phyloP scores from a whole-genome alignment of 2,329 filamentous ascomycete species.

The Aspergillus quadrilineatus region DNA sequence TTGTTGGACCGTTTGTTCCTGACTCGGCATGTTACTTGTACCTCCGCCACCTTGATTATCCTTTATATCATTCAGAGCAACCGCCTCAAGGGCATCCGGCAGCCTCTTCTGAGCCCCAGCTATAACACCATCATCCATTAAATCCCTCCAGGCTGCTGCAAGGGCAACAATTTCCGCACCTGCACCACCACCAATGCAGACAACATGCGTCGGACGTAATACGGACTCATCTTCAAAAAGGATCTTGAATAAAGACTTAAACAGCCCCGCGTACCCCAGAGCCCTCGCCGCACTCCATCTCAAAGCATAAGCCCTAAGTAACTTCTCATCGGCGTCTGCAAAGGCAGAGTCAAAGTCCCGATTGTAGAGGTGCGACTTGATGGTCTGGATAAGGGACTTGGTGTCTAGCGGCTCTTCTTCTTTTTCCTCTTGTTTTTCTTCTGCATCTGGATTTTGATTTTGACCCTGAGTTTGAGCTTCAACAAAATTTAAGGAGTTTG shows the following conservation, averaged over 20 bases:
- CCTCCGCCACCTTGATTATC: neutral
- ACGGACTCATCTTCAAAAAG: constrained; percentile 10
- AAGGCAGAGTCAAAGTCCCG: constrained; percentile 84
- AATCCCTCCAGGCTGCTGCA: constrained; percentile 51
- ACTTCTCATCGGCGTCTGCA: constrained; percentile 58
- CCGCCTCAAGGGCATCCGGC: constrained; percentile 15
- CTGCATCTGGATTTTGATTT: neutral
- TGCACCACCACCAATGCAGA: constrained; percentile 64
- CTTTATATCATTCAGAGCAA: constrained; percentile 3
- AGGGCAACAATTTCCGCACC: constrained; percentile 67
- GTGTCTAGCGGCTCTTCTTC: constrained; percentile 32
- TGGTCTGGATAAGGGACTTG: constrained; percentile 65
- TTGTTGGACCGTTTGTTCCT: neutral
- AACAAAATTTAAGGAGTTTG: neutral
- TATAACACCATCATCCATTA: constrained; percentile 22
- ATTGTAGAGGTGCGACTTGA: constrained; percentile 83
- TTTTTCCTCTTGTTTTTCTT: neutral
- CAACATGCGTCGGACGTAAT: constrained; percentile 34
- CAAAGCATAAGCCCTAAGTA: constrained; percentile 79
- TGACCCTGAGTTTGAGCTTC: neutral
- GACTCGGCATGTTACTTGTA: too few species aligned
- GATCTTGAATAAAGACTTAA: constrained; percentile 40
- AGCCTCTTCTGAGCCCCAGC: neutral
- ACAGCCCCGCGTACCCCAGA: constrained; percentile 72
- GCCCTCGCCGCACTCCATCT: constrained; percentile 88